phyloP scores from a whole-genome alignment of 139 green algal species.

The Coelastrella sp. region DNA sequence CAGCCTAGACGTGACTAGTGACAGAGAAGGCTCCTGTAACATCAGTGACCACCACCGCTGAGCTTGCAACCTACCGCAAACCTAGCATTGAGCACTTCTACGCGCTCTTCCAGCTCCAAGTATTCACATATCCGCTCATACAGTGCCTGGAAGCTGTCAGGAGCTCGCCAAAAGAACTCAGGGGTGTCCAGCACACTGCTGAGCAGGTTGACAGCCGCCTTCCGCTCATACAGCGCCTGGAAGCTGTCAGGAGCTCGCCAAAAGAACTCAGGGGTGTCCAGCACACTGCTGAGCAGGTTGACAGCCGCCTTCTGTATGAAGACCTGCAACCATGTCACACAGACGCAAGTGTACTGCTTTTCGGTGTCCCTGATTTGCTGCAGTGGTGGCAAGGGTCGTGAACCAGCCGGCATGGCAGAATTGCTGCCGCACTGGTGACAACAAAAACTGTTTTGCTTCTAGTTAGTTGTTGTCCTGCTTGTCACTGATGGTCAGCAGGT shows the following conservation, averaged over 20 bases:
- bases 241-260: conserved; percentile 71
- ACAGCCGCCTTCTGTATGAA: conserved; percentile 57
- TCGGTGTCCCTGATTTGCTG: too few species aligned
- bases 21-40: background rate
- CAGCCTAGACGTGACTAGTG: too few species aligned
- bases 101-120: conserved; percentile 69
- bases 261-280: conserved; percentile 82
- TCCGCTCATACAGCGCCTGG: conserved; percentile 63
- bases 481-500: too few species aligned
- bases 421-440: too few species aligned
- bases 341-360: too few species aligned
- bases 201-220: conserved; percentile 74
- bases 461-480: too few species aligned
- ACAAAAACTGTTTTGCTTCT: too few species aligned
- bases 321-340: too few species aligned
- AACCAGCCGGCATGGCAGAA: too few species aligned
- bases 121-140: conserved; percentile 69
- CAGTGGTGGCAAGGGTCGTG: too few species aligned
- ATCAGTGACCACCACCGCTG: background rate
- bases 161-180: conserved; percentile 78
- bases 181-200: conserved; percentile 74
- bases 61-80: conserved; percentile 23
- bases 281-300: conserved; percentile 73
- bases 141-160: conserved; percentile 67
- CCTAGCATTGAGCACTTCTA: conserved; percentile 65